Conservation (phyloP, 768 basidiomycete genomes). For the Amanita exitialis region DNA sequence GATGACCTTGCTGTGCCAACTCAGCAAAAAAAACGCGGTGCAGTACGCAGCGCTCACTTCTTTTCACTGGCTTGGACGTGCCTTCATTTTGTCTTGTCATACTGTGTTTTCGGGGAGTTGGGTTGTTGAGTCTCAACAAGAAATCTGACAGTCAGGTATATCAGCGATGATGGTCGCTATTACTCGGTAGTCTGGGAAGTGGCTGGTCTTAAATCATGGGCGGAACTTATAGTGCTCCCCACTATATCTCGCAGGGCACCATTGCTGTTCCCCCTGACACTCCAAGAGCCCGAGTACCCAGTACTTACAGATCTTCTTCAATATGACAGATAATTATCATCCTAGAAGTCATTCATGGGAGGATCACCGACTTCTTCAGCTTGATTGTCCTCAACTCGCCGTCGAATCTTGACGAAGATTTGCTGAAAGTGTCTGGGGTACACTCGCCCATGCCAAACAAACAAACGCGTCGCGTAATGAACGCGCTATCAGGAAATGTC, state of each 20-base stretch:
- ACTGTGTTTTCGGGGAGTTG: neutral
- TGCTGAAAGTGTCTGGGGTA: slow-evolving; percentile 18
- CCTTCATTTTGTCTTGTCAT: slow-evolving; percentile 7
- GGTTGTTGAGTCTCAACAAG: neutral
- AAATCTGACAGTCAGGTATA: neutral
- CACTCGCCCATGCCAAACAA: slow-evolving; percentile 20
- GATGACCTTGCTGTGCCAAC: slow-evolving; percentile 36
- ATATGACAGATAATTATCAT: neutral
- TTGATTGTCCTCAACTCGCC: neutral
- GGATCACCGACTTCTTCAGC: neutral
- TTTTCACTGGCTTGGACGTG: slow-evolving; percentile 38
- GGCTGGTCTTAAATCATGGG: slow-evolving; percentile 32
- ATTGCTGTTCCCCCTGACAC: slow-evolving; percentile 11
- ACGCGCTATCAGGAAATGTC: too few species aligned
- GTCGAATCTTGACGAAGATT: neutral
- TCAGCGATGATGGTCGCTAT: neutral
- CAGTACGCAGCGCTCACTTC: slow-evolving; percentile 30
- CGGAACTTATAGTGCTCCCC: slow-evolving; percentile 49
- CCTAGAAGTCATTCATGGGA: neutral
- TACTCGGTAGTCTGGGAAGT: slow-evolving; percentile 23
- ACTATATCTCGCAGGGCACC: slow-evolving; percentile 24
- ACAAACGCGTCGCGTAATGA: slow-evolving; percentile 40
- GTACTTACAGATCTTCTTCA: neutral
- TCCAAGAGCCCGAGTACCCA: slow-evolving; percentile 1
- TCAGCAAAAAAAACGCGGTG: neutral